Percentiles rank a stretch among this genome's conserved stretches.
Evolutionary conservation across 352 stramenopile genomes (phyloP).

Genomic region (Thraustochytrium striatum): DNA sequence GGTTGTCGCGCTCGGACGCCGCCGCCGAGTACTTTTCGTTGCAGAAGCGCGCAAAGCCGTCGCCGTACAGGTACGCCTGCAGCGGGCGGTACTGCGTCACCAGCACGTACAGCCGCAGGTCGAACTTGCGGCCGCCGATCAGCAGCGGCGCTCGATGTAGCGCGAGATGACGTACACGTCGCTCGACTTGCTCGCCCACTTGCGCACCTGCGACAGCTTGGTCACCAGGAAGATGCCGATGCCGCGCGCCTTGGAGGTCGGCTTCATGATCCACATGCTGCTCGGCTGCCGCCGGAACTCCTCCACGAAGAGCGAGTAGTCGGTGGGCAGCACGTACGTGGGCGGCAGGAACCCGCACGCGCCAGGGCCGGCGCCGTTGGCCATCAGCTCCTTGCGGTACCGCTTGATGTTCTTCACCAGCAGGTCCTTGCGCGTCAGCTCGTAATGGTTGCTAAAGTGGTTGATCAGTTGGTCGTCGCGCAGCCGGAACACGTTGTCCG

Average conservation of each 20-base stretch:
- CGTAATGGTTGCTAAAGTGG: conserved; percentile 81
- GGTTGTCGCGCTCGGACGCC: conserved; percentile 52
- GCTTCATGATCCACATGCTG: conserved; percentile 92
- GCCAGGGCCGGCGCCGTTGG: neutral
- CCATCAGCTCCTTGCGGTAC: conserved; percentile 50
- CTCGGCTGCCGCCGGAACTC: conserved; percentile 62
- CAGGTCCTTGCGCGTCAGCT: conserved; percentile 85
- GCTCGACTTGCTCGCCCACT: conserved; percentile 67
- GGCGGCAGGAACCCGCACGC: conserved; percentile 77
- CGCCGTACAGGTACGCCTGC: conserved; percentile 84
- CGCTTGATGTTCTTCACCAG: conserved; percentile 92
- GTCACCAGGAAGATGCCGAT: conserved; percentile 91
- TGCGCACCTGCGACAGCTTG: conserved; percentile 82
- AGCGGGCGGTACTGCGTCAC: conserved; percentile 82
- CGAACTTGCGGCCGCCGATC: conserved; percentile 88
- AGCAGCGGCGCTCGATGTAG: conserved; percentile 89
- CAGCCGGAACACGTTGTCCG: conserved; percentile 62
- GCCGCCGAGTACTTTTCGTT: conserved; percentile 79
- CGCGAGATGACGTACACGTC: conserved; percentile 87
- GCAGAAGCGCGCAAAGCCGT: conserved; percentile 80
- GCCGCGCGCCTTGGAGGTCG: conserved; percentile 75
- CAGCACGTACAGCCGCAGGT: conserved; percentile 84
- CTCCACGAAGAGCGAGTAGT: conserved; percentile 88
- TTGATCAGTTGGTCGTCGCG: conserved; percentile 76
- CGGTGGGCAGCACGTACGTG: conserved; percentile 81